phyloP scores from a whole-genome alignment of 225 moss, liverwort and hornwort species.

The Pleurozium schreberi region DNA sequence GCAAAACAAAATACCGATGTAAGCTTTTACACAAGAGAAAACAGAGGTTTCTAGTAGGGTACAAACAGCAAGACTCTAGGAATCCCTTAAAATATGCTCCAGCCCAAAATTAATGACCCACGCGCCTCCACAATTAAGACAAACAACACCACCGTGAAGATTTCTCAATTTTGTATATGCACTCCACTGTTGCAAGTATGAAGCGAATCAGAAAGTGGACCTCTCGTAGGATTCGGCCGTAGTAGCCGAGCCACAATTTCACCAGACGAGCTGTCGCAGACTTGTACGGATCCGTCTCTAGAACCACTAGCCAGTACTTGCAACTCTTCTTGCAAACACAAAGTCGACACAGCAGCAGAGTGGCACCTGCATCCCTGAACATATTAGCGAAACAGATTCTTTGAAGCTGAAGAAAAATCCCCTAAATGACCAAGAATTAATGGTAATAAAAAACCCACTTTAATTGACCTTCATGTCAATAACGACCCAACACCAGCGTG shows the following conservation, averaged over 20 bases:
- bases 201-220: conserved; percentile 6
- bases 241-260: conserved; percentile 42
- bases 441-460: background rate
- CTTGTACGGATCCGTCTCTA: conserved; percentile 60
- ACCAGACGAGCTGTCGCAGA: conserved; percentile 62
- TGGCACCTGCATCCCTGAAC: conserved; percentile 43
- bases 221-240: conserved; percentile 23
- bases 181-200: background rate
- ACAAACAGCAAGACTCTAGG: background rate
- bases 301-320: conserved; percentile 66
- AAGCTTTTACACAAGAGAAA: background rate
- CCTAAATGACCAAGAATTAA: background rate
- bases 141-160: background rate
- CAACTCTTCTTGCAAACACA: conserved; percentile 40
- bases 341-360: conserved; percentile 57
- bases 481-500: background rate
- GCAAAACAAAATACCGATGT: background rate
- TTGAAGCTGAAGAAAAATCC: background rate
- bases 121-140: background rate
- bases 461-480: background rate
- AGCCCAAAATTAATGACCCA: background rate
- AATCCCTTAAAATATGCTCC: background rate
- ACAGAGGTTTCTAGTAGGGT: background rate
- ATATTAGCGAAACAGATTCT: background rate
- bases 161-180: background rate